Evolutionary conservation across 306 rosid species (phyloP).

Genomic region (Luffa aegyptiaca): DNA sequence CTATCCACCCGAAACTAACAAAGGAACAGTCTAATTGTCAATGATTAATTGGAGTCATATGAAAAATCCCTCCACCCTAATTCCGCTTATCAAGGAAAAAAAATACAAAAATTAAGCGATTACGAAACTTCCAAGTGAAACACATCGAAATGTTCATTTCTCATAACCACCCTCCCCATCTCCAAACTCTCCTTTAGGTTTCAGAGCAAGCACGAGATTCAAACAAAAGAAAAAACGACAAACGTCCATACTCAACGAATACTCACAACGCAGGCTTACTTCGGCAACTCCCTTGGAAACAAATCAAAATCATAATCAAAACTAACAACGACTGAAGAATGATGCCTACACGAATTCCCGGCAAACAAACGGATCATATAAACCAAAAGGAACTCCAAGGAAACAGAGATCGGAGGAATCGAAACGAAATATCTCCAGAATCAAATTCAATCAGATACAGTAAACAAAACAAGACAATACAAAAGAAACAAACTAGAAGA

Average conservation of each 20-base stretch:
- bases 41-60: background rate
- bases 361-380: constrained; percentile 9
- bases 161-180: background rate
- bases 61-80: background rate
- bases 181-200: background rate
- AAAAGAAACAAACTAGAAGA: background rate
- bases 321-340: background rate
- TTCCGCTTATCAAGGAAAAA: background rate
- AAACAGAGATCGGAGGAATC: background rate
- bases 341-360: background rate
- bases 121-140: background rate
- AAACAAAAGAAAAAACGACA: background rate
- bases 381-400: background rate
- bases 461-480: background rate
- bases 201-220: background rate
- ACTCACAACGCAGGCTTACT: background rate
- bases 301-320: background rate
- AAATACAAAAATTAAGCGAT: background rate
- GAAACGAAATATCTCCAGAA: background rate
- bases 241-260: background rate
- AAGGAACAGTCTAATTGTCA: background rate
- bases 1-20: background rate
- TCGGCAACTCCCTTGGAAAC: background rate
- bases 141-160: constrained; percentile 3
- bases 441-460: background rate